These are phyloP conservation scores for Entophlyctis luteolus DNA, from an alignment of 192 early-diverging fungal species.

Conservation along the genomic window DNA sequence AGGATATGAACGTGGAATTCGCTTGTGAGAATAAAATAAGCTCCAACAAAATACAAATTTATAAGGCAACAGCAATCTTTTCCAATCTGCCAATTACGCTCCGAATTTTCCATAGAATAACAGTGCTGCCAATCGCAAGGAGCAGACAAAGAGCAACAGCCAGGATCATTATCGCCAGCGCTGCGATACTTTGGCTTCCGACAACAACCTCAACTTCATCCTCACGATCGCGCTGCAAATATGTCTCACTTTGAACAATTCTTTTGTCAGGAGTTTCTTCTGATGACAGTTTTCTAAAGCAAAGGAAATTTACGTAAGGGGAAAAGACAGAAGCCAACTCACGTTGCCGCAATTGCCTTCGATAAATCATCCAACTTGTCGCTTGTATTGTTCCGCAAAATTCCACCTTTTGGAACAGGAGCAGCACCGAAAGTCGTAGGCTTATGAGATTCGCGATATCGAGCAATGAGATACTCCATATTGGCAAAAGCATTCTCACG, in stretches of 20 bases:
- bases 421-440: too few species aligned
- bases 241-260: too few species aligned
- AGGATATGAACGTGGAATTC: too few species aligned
- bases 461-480: constrained; percentile 26
- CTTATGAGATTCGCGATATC: constrained; percentile 9
- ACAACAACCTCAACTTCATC: not conserved
- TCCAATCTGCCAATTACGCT: constrained; percentile 18
- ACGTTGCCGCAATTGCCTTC: too few species aligned
- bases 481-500: constrained; percentile 17
- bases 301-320: too few species aligned
- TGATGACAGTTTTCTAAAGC: too few species aligned
- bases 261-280: too few species aligned
- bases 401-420: too few species aligned
- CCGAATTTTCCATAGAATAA: constrained; percentile 25
- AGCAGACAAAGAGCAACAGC: constrained; percentile 10
- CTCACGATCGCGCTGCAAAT: too few species aligned
- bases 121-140: constrained; percentile 21
- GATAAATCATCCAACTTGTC: too few species aligned
- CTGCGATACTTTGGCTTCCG: not conserved
- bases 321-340: too few species aligned
- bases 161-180: constrained; percentile 2
- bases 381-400: too few species aligned
- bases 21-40: not conserved
- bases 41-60: not conserved
- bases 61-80: constrained; percentile 11